A percentile compares a stretch with the other conserved stretches of the same genome.
These are phyloP conservation scores for Dryas drummondii DNA, from an alignment of 306 rosid species.

Conservation along the genomic window DNA sequence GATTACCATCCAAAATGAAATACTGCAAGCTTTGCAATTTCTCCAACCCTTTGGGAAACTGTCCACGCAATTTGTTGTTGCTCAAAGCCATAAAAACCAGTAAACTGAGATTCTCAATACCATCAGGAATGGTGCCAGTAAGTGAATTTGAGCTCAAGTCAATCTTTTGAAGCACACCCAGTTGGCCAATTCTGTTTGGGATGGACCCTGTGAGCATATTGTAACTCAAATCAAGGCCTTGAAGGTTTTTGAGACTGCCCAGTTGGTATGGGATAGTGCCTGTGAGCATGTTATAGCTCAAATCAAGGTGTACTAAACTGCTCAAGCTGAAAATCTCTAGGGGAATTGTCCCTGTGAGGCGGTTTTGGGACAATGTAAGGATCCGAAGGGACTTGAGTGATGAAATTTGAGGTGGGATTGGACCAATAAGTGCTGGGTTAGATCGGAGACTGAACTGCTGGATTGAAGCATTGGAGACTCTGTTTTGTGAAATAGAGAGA, in stretches of 20 bases:
- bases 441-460: constrained; percentile 53
- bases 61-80: constrained; percentile 38
- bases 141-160: constrained; percentile 55
- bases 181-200: constrained; percentile 42
- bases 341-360: constrained; percentile 37
- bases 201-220: constrained; percentile 41
- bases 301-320: constrained; percentile 47
- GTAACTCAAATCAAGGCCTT: constrained; percentile 53
- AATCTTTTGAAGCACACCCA: constrained; percentile 49
- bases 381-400: constrained; percentile 41
- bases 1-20: constrained; percentile 51
- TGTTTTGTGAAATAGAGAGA: constrained; percentile 22
- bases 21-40: constrained; percentile 50
- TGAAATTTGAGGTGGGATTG: constrained; percentile 49
- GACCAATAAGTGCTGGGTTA: constrained; percentile 40
- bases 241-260: constrained; percentile 44
- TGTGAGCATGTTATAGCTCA: constrained; percentile 50
- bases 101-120: constrained; percentile 28
- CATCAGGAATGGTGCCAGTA: constrained; percentile 34
- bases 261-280: constrained; percentile 36
- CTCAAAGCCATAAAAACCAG: constrained; percentile 48
- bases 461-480: constrained; percentile 28
- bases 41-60: constrained; percentile 38
- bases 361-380: constrained; percentile 57
- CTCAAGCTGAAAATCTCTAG: constrained; percentile 27